Conservation (phyloP, 768 basidiomycete genomes). For the Holtermannia corniformis region DNA sequence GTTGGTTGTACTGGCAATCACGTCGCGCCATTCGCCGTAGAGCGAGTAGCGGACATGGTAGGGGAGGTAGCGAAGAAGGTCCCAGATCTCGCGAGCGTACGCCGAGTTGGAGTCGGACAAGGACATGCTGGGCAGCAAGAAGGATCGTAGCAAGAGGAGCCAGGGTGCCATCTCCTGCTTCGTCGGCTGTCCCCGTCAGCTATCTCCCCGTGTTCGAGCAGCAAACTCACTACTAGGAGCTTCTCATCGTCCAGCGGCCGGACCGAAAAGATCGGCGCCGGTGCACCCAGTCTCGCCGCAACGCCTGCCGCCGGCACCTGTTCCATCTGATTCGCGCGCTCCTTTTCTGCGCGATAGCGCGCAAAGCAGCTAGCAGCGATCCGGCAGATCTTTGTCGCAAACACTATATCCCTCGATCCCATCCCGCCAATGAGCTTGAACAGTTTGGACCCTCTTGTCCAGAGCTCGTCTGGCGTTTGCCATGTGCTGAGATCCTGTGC, state of each 20-base stretch:
- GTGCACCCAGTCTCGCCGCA: not conserved
- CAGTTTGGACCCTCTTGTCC: conserved; percentile 66
- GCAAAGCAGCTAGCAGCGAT: conserved; percentile 49
- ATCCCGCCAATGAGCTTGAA: conserved; percentile 72
- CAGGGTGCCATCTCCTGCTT: conserved; percentile 46
- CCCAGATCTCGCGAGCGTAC: conserved; percentile 87
- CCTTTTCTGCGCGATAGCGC: conserved; percentile 22
- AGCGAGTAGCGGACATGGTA: conserved; percentile 74
- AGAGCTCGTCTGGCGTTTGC: conserved; percentile 56
- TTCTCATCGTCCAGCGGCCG: not conserved
- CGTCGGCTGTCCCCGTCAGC: conserved; percentile 19
- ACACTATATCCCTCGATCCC: conserved; percentile 64
- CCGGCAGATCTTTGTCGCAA: conserved; percentile 69
- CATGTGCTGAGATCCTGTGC: conserved; percentile 59
- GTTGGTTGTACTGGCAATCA: conserved; percentile 60
- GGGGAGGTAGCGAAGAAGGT: conserved; percentile 68
- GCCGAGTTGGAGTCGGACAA: conserved; percentile 77
- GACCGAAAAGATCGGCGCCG: not conserved
- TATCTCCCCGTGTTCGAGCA: conserved; percentile 1
- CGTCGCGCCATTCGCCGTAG: conserved; percentile 89
- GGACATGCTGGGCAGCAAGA: conserved; percentile 77
- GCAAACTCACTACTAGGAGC: not conserved
- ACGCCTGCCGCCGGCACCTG: not conserved
- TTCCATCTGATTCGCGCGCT: conserved; percentile 7
- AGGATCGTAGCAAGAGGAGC: conserved; percentile 67